Evolutionary conservation across 495 filamentous ascomycete species (phyloP).

Genomic region (Podospora pseudocomata): DNA sequence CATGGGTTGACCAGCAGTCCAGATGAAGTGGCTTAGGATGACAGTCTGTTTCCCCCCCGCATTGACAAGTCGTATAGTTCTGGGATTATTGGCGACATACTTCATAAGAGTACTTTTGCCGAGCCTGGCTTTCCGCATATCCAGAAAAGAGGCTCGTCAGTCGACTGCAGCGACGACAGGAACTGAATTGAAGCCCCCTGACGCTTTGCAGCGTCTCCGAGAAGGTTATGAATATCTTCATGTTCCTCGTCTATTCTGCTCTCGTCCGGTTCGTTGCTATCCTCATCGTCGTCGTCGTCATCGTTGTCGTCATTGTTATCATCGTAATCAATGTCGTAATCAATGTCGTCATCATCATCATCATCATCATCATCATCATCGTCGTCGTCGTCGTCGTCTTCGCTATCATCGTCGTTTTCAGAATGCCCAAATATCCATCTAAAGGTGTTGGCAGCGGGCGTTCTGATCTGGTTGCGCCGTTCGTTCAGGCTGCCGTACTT

Average conservation of each 20-base stretch:
- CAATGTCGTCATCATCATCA: neutral
- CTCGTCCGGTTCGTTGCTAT: neutral
- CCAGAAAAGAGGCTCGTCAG: constrained; percentile 8
- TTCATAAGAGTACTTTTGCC: constrained; percentile 23
- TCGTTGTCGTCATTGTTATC: neutral
- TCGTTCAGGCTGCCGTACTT: constrained; percentile 16
- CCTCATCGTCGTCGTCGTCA: neutral
- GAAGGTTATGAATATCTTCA: neutral
- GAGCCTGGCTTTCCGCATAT: constrained; percentile 16
- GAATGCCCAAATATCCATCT: neutral
- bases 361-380: neutral
- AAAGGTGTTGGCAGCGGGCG: neutral
- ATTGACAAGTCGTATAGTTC: no score
- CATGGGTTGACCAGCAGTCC: constrained; percentile 14
- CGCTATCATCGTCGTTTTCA: neutral
- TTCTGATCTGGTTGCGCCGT: neutral
- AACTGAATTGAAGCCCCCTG: neutral
- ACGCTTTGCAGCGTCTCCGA: neutral
- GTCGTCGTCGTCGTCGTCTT: no score
- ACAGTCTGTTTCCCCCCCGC: no score
- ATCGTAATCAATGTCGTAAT: no score
- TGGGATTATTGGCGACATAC: neutral
- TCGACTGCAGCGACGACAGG: neutral
- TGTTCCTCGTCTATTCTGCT: neutral
- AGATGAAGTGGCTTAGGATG: constrained; percentile 4